Evolutionary conservation across 2,329 filamentous ascomycete species (phyloP).

Genomic region (Cladosporium velox): DNA sequence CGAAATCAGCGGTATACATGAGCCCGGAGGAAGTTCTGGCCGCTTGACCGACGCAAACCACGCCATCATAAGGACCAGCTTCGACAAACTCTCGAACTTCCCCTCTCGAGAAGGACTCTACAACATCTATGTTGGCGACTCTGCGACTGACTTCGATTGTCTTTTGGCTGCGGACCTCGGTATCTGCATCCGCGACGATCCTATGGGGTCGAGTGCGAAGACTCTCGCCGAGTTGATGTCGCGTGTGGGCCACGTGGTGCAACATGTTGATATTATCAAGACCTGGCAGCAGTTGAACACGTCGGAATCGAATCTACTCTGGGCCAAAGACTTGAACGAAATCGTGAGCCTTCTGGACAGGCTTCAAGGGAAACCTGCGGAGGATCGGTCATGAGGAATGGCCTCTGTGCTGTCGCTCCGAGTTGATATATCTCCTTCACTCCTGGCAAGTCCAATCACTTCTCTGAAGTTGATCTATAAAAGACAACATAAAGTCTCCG

Average conservation of each 20-base stretch:
- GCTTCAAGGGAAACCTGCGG: not conserved
- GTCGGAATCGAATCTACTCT: not conserved
- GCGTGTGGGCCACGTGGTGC: slow-evolving; percentile 7
- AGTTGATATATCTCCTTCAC: not conserved
- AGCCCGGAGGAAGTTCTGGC: slow-evolving; percentile 33
- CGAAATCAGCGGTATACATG: slow-evolving; percentile 37
- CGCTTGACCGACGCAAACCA: slow-evolving; percentile 28
- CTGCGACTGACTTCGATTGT: slow-evolving; percentile 50
- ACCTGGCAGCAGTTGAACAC: not conserved
- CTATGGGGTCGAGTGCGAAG: slow-evolving; percentile 28
- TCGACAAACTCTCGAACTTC: slow-evolving; percentile 40
- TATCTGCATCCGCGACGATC: slow-evolving; percentile 47
- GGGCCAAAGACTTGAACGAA: slow-evolving; percentile 8
- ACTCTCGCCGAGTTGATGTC: slow-evolving; percentile 38
- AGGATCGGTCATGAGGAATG: not conserved
- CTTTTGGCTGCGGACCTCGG: slow-evolving; percentile 49
- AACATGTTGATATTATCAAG: not conserved
- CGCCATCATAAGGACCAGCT: slow-evolving; percentile 41
- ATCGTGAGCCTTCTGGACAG: not conserved
- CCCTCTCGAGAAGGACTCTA: not conserved
- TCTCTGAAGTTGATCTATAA: no score
- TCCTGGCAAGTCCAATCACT: not conserved
- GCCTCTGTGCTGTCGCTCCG: not conserved
- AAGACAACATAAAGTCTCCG: not conserved
- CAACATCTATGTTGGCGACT: slow-evolving; percentile 50